phyloP scores from a whole-genome alignment of 148 eudicot genomes.

The Euryodendron excelsum region DNA sequence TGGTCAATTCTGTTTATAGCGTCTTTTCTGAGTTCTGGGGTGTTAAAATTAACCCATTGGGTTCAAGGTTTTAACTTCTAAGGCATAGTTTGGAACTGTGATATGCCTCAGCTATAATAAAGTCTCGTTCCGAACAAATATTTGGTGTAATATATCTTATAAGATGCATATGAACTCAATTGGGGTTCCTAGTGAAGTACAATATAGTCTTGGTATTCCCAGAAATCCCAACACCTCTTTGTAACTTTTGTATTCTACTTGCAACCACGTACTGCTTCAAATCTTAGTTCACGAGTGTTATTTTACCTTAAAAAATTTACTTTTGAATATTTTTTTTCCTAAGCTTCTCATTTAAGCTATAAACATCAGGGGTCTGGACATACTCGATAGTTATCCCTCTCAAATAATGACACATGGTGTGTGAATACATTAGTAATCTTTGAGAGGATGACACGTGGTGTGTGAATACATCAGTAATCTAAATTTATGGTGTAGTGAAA shows the following conservation, averaged over 20 bases:
- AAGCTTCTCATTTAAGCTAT: neutral
- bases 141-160: neutral
- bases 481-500: too few species aligned
- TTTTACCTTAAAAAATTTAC: neutral
- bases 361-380: neutral
- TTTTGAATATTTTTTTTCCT: neutral
- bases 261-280: neutral
- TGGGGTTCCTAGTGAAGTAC: neutral
- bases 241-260: neutral
- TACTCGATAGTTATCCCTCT: too few species aligned
- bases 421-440: too few species aligned
- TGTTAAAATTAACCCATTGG: neutral
- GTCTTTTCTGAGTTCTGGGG: neutral
- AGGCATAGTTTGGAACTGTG: neutral
- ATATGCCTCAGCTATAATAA: neutral
- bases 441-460: too few species aligned
- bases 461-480: too few species aligned
- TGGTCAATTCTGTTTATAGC: neutral
- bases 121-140: neutral
- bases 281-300: neutral
- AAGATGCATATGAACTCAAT: neutral
- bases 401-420: too few species aligned
- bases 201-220: neutral
- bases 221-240: neutral
- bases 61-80: neutral